These are phyloP conservation scores for Emmonsiellopsis sp. DNA, from an alignment of 2,329 filamentous ascomycete species.

Conservation along the genomic window DNA sequence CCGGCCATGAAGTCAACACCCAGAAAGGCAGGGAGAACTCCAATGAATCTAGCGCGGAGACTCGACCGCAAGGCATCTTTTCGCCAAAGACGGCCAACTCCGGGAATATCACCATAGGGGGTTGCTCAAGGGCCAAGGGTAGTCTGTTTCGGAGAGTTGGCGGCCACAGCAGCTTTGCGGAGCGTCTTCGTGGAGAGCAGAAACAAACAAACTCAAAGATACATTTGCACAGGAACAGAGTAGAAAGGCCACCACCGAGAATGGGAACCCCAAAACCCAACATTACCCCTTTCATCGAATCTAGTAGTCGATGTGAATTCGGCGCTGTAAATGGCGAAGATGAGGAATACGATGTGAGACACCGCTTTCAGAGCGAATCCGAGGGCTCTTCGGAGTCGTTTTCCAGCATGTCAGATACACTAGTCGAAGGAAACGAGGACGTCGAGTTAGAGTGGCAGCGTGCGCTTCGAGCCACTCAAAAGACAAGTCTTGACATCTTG, in stretches of 20 bases:
- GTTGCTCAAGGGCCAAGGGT: background rate
- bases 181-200: background rate
- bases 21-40: background rate
- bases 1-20: background rate
- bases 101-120: background rate
- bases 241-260: background rate
- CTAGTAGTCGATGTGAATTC: background rate
- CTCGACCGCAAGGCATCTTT: background rate
- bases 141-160: background rate
- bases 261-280: background rate
- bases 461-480: slow-evolving; percentile 6
- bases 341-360: background rate
- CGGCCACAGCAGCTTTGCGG: background rate
- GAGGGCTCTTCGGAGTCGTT: slow-evolving; percentile 4
- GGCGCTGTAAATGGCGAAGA: background rate
- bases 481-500: slow-evolving; percentile 16
- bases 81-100: background rate
- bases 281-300: background rate
- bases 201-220: background rate
- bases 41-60: background rate
- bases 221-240: background rate
- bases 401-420: background rate
- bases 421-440: slow-evolving; percentile 1
- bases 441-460: slow-evolving; percentile 1
- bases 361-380: slow-evolving; percentile 3